Evolutionary conservation across 352 stramenopile genomes (phyloP).

Genomic region (Pythium biforme): DNA sequence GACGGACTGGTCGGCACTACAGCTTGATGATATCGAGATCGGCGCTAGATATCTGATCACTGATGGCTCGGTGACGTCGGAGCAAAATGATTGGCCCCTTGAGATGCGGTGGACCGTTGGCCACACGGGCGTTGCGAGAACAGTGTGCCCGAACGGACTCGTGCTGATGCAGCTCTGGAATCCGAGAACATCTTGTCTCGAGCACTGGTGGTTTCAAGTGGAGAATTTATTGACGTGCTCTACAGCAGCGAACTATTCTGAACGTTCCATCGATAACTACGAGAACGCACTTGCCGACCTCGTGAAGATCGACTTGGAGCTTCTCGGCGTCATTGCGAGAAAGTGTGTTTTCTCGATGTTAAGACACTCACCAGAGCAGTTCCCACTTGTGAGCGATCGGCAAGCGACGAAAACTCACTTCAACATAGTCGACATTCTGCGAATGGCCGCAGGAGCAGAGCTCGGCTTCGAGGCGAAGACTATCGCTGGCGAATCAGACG

Average conservation of each 20-base stretch:
- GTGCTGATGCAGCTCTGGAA: slow-evolving; percentile 68
- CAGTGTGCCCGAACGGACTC: slow-evolving; percentile 52
- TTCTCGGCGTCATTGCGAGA: slow-evolving; percentile 60
- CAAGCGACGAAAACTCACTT: slow-evolving; percentile 36
- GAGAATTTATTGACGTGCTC: slow-evolving; percentile 36
- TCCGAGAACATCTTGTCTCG: slow-evolving; percentile 38
- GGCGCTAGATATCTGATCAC: slow-evolving; percentile 54
- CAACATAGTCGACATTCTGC: slow-evolving; percentile 50
- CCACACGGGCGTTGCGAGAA: slow-evolving; percentile 46
- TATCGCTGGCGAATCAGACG: slow-evolving; percentile 24
- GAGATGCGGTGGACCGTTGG: slow-evolving; percentile 72
- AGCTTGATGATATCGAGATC: slow-evolving; percentile 77
- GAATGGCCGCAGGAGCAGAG: slow-evolving; percentile 50
- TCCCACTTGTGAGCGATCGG: slow-evolving; percentile 34
- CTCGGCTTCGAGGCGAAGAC: slow-evolving; percentile 49
- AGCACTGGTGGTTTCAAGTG: slow-evolving; percentile 77
- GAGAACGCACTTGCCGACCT: slow-evolving; percentile 35
- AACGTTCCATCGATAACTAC: slow-evolving; percentile 47
- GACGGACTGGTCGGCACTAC: slow-evolving; percentile 72
- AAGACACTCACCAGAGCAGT: slow-evolving; percentile 51
- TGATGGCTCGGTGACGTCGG: slow-evolving; percentile 20
- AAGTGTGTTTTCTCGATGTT: slow-evolving; percentile 64
- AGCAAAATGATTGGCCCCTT: slow-evolving; percentile 38
- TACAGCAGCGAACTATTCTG: slow-evolving; percentile 22
- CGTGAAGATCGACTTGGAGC: slow-evolving; percentile 38